Evolutionary conservation across 257 asterid species (phyloP).

Genomic region (Solanum verrucosum): DNA sequence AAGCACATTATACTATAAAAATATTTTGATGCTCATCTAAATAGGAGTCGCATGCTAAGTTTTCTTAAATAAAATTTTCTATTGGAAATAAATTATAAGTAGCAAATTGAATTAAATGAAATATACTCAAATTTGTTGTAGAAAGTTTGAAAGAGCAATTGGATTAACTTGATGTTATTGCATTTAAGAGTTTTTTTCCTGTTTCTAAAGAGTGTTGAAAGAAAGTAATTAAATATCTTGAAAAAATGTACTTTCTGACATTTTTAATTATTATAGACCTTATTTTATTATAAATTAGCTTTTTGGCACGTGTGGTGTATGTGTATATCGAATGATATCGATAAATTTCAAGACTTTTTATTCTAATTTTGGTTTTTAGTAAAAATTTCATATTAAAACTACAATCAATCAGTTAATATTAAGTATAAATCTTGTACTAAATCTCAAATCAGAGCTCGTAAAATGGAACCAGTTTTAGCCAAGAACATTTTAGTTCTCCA

Average conservation of each 20-base stretch:
- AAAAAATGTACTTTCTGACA: too few species aligned
- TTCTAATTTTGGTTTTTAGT: too few species aligned
- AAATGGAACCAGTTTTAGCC: too few species aligned
- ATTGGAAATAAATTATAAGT: not conserved
- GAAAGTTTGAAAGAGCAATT: not conserved
- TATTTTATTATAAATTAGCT: not conserved
- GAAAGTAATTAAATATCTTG: too few species aligned
- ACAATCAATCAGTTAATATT: too few species aligned
- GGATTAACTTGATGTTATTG: not conserved
- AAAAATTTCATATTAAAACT: too few species aligned
- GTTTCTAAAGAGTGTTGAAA: not conserved
- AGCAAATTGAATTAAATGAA: not conserved
- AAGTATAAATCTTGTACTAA: too few species aligned
- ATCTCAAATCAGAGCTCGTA: too few species aligned
- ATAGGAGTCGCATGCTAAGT: not conserved
- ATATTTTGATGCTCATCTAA: not conserved
- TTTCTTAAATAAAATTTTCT: not conserved
- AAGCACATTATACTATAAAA: not conserved
- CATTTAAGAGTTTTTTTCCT: not conserved
- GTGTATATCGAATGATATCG: too few species aligned
- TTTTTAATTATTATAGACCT: not conserved
- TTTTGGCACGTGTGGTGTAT: too few species aligned
- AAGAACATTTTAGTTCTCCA: too few species aligned
- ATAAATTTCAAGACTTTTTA: too few species aligned
- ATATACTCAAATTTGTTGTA: not conserved